These are phyloP conservation scores for Cladosporium sp. DNA, from an alignment of 2,329 filamentous ascomycete genomes.

Conservation along the genomic window DNA sequence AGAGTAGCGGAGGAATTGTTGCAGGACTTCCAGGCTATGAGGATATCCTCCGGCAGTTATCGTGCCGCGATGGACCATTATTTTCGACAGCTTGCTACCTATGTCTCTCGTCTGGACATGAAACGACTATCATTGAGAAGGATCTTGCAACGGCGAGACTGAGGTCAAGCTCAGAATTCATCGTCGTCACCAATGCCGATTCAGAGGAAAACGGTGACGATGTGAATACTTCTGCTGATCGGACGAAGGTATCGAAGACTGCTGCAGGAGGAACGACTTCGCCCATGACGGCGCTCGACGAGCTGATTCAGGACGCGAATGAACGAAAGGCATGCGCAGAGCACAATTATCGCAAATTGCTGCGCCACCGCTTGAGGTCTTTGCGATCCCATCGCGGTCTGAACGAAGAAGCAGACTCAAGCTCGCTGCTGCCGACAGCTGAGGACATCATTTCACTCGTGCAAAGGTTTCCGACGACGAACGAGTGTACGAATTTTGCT, in stretches of 20 bases:
- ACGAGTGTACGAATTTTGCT: conserved; percentile 56
- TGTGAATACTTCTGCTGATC: background rate
- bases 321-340: conserved; percentile 31
- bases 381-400: background rate
- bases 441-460: conserved; percentile 47
- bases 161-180: conserved; percentile 47
- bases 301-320: conserved; percentile 33
- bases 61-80: conserved; percentile 19
- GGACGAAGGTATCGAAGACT: conserved; percentile 15
- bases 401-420: background rate
- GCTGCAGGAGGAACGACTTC: background rate
- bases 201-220: conserved; percentile 6
- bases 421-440: conserved; percentile 20
- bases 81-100: conserved; percentile 55
- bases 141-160: conserved; percentile 46
- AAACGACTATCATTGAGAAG: conserved; percentile 53
- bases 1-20: background rate
- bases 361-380: background rate
- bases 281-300: conserved; percentile 15
- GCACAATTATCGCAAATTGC: conserved; percentile 25
- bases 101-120: conserved; percentile 49
- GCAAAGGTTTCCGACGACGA: conserved; percentile 49
- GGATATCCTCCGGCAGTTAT: conserved; percentile 23
- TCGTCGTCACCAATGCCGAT: conserved; percentile 57
- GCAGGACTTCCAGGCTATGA: conserved; percentile 18